Evolutionary conservation across 2,329 filamentous ascomycete genomes (phyloP).

Genomic region (Orbilia brochopaga): DNA sequence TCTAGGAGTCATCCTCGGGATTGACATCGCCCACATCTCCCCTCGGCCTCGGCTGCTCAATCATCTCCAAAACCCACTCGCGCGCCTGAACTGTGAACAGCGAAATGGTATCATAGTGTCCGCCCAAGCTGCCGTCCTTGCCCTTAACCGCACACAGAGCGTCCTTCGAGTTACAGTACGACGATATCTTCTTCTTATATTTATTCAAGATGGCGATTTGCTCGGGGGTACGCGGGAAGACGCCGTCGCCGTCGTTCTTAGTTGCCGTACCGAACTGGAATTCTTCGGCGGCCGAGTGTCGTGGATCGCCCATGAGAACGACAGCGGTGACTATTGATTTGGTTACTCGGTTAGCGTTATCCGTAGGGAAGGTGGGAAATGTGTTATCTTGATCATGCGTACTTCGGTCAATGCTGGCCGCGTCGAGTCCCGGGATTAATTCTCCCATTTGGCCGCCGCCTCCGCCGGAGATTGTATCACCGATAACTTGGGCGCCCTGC

Average conservation of each 20-base stretch:
- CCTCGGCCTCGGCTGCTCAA: slow-evolving; percentile 16
- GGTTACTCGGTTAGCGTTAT: not conserved
- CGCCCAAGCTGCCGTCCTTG: slow-evolving; percentile 32
- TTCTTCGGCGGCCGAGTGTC: slow-evolving; percentile 50
- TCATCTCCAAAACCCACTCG: slow-evolving; percentile 48
- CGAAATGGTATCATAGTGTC: slow-evolving; percentile 43
- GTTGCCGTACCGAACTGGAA: slow-evolving; percentile 52
- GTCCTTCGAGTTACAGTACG: slow-evolving; percentile 40
- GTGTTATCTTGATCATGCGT: not conserved
- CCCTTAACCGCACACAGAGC: slow-evolving; percentile 35
- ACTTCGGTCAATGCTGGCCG: slow-evolving; percentile 49
- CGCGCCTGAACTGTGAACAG: slow-evolving; percentile 25
- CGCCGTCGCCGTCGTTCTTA: slow-evolving; percentile 35
- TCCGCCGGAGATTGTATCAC: slow-evolving; percentile 56
- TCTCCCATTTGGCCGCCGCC: slow-evolving; percentile 51
- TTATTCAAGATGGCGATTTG: slow-evolving; percentile 28
- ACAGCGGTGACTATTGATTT: slow-evolving; percentile 45
- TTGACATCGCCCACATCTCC: not conserved
- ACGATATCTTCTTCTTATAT: slow-evolving; percentile 37
- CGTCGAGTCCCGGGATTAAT: slow-evolving; percentile 38
- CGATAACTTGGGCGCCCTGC: slow-evolving; percentile 56
- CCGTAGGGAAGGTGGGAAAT: not conserved
- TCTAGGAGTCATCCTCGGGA: not conserved
- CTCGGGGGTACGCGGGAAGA: slow-evolving; percentile 51
- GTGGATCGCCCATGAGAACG: slow-evolving; percentile 54